Evolutionary conservation across 176 grass and related monocot species (phyloP), one percentile per base, ranked within the genome.

Genomic region (Triticum aestivum): DNA sequence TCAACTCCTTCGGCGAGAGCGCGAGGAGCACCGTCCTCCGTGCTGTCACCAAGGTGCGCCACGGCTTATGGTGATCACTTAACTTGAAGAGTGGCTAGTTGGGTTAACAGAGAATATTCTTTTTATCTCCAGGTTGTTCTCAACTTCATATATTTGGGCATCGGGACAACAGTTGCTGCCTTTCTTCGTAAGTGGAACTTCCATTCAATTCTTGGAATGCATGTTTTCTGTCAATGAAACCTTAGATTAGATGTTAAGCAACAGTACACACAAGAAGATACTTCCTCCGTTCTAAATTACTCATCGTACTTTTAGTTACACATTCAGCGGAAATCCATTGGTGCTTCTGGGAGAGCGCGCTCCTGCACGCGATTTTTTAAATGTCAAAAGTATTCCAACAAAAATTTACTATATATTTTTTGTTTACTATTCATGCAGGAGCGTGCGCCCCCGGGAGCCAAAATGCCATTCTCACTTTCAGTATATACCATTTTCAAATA

Each of bases 171-270:
- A 39, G 80, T 86, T 64, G 89, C 62, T 20, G 65, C 91, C 21
- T 91, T 88, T 78, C 86, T 95, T 62, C 91, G 93, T 95, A 95
- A 93, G 93, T 90, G 65, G 14, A 79, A 18, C 24, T 58, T 74
- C 26, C 34, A 76, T 51, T 18, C 8, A 24, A 8, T 26, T 85
- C 72, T 26, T 4, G 4, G 71, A 47, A 27, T 73, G 30, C 65
- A 69, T 69, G 66, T 69, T 69, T 26, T 3, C 70, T 73, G 70
- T 68, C 30, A n/a, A 9, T 9, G 6, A 26, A 78, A 64, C 5
- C 5, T 64, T 65, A 32, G 10, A n/a, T 64, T 65, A 32, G 10
- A n/a, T 71, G 38, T 39, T 10, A 73, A 73, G 14, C 59, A 52
- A 61, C n/a, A n/a, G n/a, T n/a, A n/a, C n/a, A n/a, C n/a, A n/a